A percentile compares a stretch with the other conserved stretches of the same genome.
Evolutionary conservation across 805 yeast species (phyloP).

Genomic region (Pichia ethanolica): DNA sequence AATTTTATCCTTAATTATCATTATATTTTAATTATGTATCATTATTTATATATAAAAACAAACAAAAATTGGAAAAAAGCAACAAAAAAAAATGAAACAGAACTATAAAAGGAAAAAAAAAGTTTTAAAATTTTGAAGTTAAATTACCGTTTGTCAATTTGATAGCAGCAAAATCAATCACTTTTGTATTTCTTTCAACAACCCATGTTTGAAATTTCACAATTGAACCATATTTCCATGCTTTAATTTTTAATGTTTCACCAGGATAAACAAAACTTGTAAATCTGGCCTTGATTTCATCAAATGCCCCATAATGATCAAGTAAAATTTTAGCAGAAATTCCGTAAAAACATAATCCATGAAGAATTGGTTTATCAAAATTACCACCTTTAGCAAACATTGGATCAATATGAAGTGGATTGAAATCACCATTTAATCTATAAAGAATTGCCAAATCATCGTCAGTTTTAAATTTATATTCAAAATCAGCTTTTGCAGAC

Average conservation of each 20-base stretch:
- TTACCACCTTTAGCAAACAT: slow-evolving; percentile 80
- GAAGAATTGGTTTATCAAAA: slow-evolving; percentile 81
- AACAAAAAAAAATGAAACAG: background rate
- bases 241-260: slow-evolving; percentile 69
- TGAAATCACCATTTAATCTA: slow-evolving; percentile 88
- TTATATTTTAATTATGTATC: too few relatives aligned
- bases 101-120: too few relatives aligned
- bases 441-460: slow-evolving; percentile 81
- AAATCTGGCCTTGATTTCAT: slow-evolving; percentile 84
- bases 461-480: slow-evolving; percentile 47
- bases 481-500: slow-evolving; percentile 52
- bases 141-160: slow-evolving; percentile 33
- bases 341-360: slow-evolving; percentile 88
- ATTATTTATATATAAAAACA: too few relatives aligned
- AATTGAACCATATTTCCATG: slow-evolving; percentile 71
- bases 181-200: slow-evolving; percentile 68
- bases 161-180: slow-evolving; percentile 82
- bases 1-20: too few relatives aligned
- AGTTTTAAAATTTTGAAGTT: slow-evolving; percentile 18
- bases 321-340: slow-evolving; percentile 65
- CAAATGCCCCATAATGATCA: slow-evolving; percentile 75
- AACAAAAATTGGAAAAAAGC: background rate
- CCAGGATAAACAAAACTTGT: slow-evolving; percentile 93
- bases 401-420: slow-evolving; percentile 95
- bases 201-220: slow-evolving; percentile 78